These are phyloP conservation scores for Zymoseptoria passerinii DNA, from an alignment of 2,329 filamentous ascomycete species.

Conservation along the genomic window DNA sequence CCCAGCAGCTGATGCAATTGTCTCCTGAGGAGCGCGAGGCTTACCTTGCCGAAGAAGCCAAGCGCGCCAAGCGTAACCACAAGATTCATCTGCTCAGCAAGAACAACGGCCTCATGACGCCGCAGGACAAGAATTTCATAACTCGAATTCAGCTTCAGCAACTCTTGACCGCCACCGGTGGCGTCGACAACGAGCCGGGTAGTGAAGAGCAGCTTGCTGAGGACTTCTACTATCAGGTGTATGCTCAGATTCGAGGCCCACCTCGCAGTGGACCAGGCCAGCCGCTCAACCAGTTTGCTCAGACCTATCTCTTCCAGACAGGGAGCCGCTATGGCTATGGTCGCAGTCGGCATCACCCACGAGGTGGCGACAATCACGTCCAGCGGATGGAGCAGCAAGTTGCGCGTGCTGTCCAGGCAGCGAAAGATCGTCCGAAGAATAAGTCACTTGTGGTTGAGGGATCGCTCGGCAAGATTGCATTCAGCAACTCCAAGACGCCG, in stretches of 20 bases:
- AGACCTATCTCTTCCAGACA: slow-evolving; percentile 95
- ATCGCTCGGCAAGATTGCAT: slow-evolving; percentile 94
- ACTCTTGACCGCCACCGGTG: slow-evolving; percentile 83
- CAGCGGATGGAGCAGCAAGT: slow-evolving; percentile 99
- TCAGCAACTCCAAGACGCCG: slow-evolving; percentile 96
- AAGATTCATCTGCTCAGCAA: slow-evolving; percentile 92
- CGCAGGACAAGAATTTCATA: slow-evolving; percentile 98
- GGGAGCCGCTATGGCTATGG: slow-evolving; percentile 70
- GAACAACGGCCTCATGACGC: slow-evolving; percentile 96
- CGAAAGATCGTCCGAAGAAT: slow-evolving; percentile 95
- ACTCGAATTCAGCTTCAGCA: slow-evolving; percentile 96
- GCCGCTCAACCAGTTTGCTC: slow-evolving; percentile 89
- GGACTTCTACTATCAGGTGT: slow-evolving; percentile 98
- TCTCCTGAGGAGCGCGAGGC: slow-evolving; percentile 76
- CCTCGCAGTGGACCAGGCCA: slow-evolving; percentile 87
- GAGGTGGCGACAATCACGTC: slow-evolving; percentile 90
- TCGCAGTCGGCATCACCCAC: slow-evolving; percentile 58
- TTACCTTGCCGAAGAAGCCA: slow-evolving; percentile 83
- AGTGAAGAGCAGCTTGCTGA: slow-evolving; percentile 75
- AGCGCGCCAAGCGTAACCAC: slow-evolving; percentile 92
- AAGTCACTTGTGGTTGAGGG: slow-evolving; percentile 95
- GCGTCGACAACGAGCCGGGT: slow-evolving; percentile 63
- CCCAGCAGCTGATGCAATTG: slow-evolving; percentile 66
- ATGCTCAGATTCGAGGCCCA: slow-evolving; percentile 80
- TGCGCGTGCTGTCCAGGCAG: slow-evolving; percentile 90